Percentiles rank a stretch among this genome's conserved stretches.
Evolutionary conservation across 805 yeast genomes (phyloP).

Genomic region (Wickerhamomyces tratensis): DNA sequence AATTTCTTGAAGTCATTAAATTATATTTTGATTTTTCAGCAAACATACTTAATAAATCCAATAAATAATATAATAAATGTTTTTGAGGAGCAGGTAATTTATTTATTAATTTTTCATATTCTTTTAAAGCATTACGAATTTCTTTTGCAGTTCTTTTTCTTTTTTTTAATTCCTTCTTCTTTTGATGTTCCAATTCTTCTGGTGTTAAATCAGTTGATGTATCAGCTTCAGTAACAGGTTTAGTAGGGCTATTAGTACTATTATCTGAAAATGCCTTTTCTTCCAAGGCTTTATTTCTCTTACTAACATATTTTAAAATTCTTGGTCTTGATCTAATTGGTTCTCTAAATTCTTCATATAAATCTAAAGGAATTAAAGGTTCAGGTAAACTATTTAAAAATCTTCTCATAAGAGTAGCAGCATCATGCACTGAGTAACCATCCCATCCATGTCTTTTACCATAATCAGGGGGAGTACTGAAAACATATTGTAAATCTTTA

Average conservation of each 20-base stretch:
- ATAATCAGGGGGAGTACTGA: slow-evolving; percentile 81
- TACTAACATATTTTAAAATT: slow-evolving; percentile 55
- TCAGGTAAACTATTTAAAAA: slow-evolving; percentile 84
- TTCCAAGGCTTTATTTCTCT: slow-evolving; percentile 35
- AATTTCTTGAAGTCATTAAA: slow-evolving; percentile 84
- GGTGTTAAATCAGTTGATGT: slow-evolving; percentile 6
- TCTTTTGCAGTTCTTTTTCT: slow-evolving; percentile 51
- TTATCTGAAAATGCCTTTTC: slow-evolving; percentile 21
- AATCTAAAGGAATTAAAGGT: slow-evolving; percentile 74
- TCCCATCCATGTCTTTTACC: slow-evolving; percentile 86
- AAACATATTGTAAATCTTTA: slow-evolving; percentile 72
- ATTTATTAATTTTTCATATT: slow-evolving; percentile 60
- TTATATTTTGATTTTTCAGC: slow-evolving; percentile 69
- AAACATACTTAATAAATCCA: slow-evolving; percentile 81
- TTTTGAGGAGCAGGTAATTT: slow-evolving; percentile 67
- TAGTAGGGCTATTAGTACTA: slow-evolving; percentile 21
- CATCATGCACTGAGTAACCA: slow-evolving; percentile 93
- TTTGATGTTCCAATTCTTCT: slow-evolving; percentile 20
- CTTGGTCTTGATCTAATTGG: slow-evolving; percentile 61
- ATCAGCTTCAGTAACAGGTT: slow-evolving; percentile 7
- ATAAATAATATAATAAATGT: slow-evolving; percentile 74
- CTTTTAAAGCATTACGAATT: slow-evolving; percentile 57
- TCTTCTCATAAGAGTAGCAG: slow-evolving; percentile 82
- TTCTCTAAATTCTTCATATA: slow-evolving; percentile 70
- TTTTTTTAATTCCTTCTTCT: slow-evolving; percentile 26